Base-by-base conservation (phyloP, 1,284 basidiomycete genomes). In the Phlebopus sp. region DNA sequence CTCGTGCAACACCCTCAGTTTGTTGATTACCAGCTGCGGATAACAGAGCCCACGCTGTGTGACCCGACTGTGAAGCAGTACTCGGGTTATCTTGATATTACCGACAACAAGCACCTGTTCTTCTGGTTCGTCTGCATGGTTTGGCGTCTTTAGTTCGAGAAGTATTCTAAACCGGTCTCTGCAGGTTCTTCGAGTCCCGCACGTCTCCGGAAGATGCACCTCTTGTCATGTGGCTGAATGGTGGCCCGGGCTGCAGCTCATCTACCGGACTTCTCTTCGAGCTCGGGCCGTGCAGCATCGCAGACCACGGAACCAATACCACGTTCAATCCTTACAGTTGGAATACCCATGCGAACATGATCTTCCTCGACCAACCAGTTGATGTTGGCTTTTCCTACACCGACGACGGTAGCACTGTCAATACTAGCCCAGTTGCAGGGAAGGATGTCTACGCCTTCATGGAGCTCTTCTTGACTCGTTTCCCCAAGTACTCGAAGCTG, bases 371-470 rank as follows among this genome's bases (percentile, higher is more conserved):
- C 69, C 87, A 95, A 60, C 92, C 92, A 9, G 78, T 93, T 58
- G 82, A 87, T 50, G 93, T 96, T 25, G 94, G 94, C 39, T 96
- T 81, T 70, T 94, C 91, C 1, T 96, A 94, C 66, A 80, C 85
- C 11, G 78, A 82, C 19, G 80, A 85, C 47, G 79, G 81, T 15
- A 84, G 81, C 2, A 76, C 74, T 3, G 88, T 97, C 50, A 78
- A 82, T 62, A 86, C 74, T 29, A 85, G 82, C 50, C 84, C 85
- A 13, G 79, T 80, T 36, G 86, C 86, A 3, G 91, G 86, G 17
- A 75, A 82, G 63, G 93, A 97, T 56, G 90, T 96, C 18, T 92
- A 92, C 59, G 90, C 89, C 1, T 96, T 97, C 80, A 75, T 96
- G 42, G 76, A 92, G 60, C 79, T 97, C 37, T 97, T 97, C 79